Conservation (phyloP, 2,329 filamentous ascomycete species). For the Ilyonectria robusta region DNA sequence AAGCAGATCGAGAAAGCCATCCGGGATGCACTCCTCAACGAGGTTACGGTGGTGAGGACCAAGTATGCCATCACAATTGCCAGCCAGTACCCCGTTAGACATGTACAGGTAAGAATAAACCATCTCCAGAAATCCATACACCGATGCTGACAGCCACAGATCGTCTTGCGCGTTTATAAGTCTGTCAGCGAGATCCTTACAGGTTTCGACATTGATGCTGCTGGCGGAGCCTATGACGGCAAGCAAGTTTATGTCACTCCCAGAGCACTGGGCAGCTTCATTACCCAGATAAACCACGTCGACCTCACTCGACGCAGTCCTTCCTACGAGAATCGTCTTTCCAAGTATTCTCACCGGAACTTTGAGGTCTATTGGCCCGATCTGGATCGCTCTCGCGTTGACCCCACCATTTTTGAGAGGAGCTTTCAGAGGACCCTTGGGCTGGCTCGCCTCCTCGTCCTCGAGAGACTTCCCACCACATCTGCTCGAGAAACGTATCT, state of each 20-base stretch:
- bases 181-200: constrained; percentile 87
- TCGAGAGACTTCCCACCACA: constrained; percentile 82
- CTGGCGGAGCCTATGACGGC: constrained; percentile 85
- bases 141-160: constrained; percentile 60
- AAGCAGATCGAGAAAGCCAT: constrained; percentile 83
- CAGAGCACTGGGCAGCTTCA: constrained; percentile 81
- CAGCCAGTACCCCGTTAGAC: constrained; percentile 85
- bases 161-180: constrained; percentile 88
- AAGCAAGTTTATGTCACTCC: constrained; percentile 85
- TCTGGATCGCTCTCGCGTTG: constrained; percentile 80
- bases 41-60: constrained; percentile 86
- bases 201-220: constrained; percentile 90
- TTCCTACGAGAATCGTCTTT: constrained; percentile 89
- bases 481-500: constrained; percentile 79
- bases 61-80: constrained; percentile 91
- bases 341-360: constrained; percentile 86
- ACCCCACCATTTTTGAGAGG: constrained; percentile 89
- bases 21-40: constrained; percentile 82
- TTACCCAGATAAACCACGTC: constrained; percentile 86
- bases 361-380: constrained; percentile 88
- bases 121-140: not conserved
- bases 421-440: constrained; percentile 83
- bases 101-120: constrained; percentile 70
- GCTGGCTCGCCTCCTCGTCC: constrained; percentile 82
- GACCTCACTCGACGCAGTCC: constrained; percentile 85